Base-by-base conservation (phyloP, 1,139 yeast genomes). In the Pneumocystis oryctolagi region DNA sequence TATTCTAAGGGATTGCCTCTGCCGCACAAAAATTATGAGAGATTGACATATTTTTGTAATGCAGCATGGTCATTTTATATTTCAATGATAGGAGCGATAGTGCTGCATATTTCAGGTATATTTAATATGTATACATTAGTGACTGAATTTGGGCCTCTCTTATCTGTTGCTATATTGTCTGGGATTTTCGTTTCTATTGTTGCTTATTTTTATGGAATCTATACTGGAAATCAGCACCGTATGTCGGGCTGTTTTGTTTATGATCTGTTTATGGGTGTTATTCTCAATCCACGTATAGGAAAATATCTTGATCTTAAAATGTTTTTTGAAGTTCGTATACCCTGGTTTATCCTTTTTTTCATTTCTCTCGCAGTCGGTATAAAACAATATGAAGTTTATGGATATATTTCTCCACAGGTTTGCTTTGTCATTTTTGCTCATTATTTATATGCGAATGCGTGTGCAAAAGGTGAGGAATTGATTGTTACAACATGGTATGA, bases 221-320 rank as follows among this genome's bases (percentile, higher is more conserved):
- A 47, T 20, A 32, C 32, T 18, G 73, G 73, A 40, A 72, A 87
- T 59, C 86, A 83, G 75, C 92, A 88, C 71, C 80, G 95, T 67
- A 83, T 92, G 92, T 84, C 97, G 12, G 97, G 97, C 18, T 89
- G 87, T 74, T 85, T 82, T 71, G 75, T 90, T 68, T 92, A 90
- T 73, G 98, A 92, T 75, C 79, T 89, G 71, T 92, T 92, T 77
- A 85, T 92, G 95, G 98, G 98, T 58, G 96, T 96, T 16, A 95
- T 96, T 61, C 82, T 94, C 73, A 92, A 94, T 75, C 98, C 98
- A 67, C 82, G 98, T 73, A 79, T 92, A 72, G 97, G 97, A 58
- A 60, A 47, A 6, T 84, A 85, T 70, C 81, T 90, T 70, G 98
- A 92, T 73, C 78, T 89, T 73, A 92, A 92, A 79, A 88, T 92